phyloP scores from a whole-genome alignment of 2,329 filamentous ascomycete species.

The Fusarium citri region DNA sequence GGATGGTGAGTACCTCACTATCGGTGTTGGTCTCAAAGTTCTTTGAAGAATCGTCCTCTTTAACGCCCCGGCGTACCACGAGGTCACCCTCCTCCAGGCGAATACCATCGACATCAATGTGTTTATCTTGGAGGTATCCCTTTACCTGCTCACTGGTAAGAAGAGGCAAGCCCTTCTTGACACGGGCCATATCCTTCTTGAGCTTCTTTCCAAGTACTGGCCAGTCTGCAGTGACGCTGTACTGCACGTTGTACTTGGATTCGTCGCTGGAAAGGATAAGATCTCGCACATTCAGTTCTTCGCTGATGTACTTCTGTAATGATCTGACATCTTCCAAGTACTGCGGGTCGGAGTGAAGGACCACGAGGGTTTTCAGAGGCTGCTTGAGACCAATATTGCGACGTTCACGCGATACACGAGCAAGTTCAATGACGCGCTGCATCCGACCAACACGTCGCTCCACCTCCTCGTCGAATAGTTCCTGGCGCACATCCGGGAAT shows the following conservation, averaged over 20 bases:
- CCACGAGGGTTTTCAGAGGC: constrained; percentile 87
- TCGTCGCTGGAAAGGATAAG: constrained; percentile 88
- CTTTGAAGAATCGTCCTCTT: constrained; percentile 76
- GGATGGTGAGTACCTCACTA: constrained; percentile 87
- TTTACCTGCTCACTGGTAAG: constrained; percentile 86
- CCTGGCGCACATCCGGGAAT: constrained; percentile 88
- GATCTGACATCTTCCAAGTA: constrained; percentile 90
- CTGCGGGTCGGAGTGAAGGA: constrained; percentile 84
- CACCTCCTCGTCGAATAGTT: constrained; percentile 86
- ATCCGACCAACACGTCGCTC: constrained; percentile 90
- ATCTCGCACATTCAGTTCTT: constrained; percentile 92
- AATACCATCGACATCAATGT: constrained; percentile 87
- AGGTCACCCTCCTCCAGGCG: constrained; percentile 84
- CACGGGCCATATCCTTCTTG: constrained; percentile 91
- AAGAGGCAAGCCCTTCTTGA: constrained; percentile 88
- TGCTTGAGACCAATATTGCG: constrained; percentile 88
- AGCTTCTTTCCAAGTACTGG: constrained; percentile 95
- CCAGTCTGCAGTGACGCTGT: constrained; percentile 92
- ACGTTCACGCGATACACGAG: constrained; percentile 85
- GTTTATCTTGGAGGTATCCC: constrained; percentile 77
- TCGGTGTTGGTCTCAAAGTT: constrained; percentile 89
- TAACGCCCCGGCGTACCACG: constrained; percentile 79
- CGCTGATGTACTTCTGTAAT: constrained; percentile 86
- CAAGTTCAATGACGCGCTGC: constrained; percentile 95
- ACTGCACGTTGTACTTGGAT: constrained; percentile 90